Percentiles rank a stretch among this genome's conserved stretches.
Evolutionary conservation across 2,329 filamentous ascomycete genomes (phyloP).

Genomic region (Ascochyta koolunga): DNA sequence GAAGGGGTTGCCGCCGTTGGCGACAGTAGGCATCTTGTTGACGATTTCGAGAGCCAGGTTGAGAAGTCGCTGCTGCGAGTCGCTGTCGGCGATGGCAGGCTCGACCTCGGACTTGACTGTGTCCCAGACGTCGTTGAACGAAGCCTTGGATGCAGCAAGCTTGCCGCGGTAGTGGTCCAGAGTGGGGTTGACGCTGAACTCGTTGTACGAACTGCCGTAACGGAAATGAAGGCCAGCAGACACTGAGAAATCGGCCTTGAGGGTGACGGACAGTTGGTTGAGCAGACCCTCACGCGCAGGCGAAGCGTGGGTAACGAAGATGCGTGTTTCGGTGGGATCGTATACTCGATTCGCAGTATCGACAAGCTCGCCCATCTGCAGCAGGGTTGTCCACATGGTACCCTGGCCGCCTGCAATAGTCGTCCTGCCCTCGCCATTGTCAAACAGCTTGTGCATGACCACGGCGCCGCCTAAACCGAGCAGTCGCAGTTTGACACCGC

Average conservation of each 20-base stretch:
- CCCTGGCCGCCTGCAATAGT: conserved; percentile 98
- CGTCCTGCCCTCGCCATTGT: conserved; percentile 96
- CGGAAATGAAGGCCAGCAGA: conserved; percentile 97
- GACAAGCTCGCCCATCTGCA: conserved; percentile 98
- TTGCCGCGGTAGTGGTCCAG: conserved; percentile 98
- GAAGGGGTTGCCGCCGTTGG: conserved; percentile 95
- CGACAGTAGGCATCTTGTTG: conserved; percentile 96
- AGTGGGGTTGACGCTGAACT: conserved; percentile 98
- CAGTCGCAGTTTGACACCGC: conserved; percentile 92
- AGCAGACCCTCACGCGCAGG: conserved; percentile 94
- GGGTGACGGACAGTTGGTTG: conserved; percentile 94
- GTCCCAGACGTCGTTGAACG: conserved; percentile 99
- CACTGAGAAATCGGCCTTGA: conserved; percentile 98
- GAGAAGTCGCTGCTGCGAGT: conserved; percentile 89
- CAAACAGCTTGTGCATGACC: conserved; percentile 99
- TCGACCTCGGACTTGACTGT: conserved; percentile 96
- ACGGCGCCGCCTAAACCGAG: conserved; percentile 94
- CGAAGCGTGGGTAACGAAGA: conserved; percentile 96
- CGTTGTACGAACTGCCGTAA: conserved; percentile 99
- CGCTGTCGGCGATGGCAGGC: conserved; percentile 90
- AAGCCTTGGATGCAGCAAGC: conserved; percentile 95
- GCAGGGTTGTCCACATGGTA: conserved; percentile 98
- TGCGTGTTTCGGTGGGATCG: conserved; percentile 93
- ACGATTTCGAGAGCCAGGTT: conserved; percentile 91
- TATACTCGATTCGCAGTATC: conserved; percentile 98